Percentiles rank a stretch among this genome's conserved stretches.
These are phyloP conservation scores for Eutrema yunnanense DNA, from an alignment of 345 rosid genomes.

Conservation along the genomic window DNA sequence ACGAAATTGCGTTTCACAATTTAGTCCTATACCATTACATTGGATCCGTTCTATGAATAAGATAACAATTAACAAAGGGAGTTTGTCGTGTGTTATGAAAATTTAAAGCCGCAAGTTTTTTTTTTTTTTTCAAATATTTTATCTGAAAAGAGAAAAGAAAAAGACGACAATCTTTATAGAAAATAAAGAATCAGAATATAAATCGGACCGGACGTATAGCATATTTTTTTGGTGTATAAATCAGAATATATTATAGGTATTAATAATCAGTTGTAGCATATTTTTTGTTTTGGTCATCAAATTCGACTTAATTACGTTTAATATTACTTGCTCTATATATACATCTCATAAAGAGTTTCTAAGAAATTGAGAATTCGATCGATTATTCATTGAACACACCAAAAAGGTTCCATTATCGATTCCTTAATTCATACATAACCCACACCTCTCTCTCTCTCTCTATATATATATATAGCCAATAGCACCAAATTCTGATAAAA, in stretches of 20 bases:
- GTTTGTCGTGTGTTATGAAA: neutral
- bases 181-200: neutral
- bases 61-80: neutral
- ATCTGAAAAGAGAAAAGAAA: neutral
- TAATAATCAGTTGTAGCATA: neutral
- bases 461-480: slow-evolving; percentile 26
- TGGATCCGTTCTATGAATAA: neutral
- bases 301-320: neutral
- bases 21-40: neutral
- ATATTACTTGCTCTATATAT: neutral
- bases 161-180: neutral
- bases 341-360: neutral
- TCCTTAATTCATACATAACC: slow-evolving; percentile 12
- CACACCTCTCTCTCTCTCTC: slow-evolving; percentile 16
- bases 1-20: neutral
- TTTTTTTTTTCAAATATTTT: neutral
- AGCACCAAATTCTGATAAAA: slow-evolving; percentile 10
- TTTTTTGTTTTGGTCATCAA: neutral
- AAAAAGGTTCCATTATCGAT: neutral
- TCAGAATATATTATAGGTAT: neutral
- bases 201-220: neutral
- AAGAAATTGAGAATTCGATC: neutral
- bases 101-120: neutral
- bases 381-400: slow-evolving; percentile 10
- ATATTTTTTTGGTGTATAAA: no score